Evolutionary conservation across 768 basidiomycete species (phyloP).

Genomic region (Pisolithus tinctorius): DNA sequence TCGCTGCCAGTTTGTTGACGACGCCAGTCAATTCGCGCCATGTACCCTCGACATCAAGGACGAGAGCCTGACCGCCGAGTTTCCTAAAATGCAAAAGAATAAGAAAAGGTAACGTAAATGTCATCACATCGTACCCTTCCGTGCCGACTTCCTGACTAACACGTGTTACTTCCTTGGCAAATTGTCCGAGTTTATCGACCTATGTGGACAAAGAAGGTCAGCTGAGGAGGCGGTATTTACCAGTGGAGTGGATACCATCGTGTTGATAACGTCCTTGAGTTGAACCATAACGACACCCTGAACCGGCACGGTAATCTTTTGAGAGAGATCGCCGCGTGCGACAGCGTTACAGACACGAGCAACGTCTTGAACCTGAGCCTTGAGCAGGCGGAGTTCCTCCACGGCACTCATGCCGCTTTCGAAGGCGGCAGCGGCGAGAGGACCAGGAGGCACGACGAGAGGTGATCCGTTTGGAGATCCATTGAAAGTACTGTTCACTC

Average conservation of each 20-base stretch:
- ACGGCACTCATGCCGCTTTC: constrained; percentile 63
- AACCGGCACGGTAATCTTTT: constrained; percentile 75
- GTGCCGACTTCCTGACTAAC: constrained; percentile 82
- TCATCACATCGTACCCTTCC: constrained; percentile 43
- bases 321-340: constrained; percentile 65
- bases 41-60: constrained; percentile 85
- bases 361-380: constrained; percentile 80
- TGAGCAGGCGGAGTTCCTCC: constrained; percentile 71
- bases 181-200: constrained; percentile 74
- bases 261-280: constrained; percentile 73
- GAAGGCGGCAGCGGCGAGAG: constrained; percentile 47
- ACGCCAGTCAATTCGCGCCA: constrained; percentile 81
- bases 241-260: constrained; percentile 37
- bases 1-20: constrained; percentile 76
- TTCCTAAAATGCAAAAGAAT: constrained; percentile 39
- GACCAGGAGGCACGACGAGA: constrained; percentile 49
- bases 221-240: constrained; percentile 4
- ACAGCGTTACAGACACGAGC: constrained; percentile 78
- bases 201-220: constrained; percentile 14
- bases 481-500: constrained; percentile 18
- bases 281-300: constrained; percentile 77
- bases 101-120: constrained; percentile 21
- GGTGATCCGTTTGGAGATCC: constrained; percentile 27
- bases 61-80: constrained; percentile 81
- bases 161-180: constrained; percentile 87